Conservation (phyloP, 2,329 filamentous ascomycete genomes). For the Ambrosiella cleistominuta region DNA sequence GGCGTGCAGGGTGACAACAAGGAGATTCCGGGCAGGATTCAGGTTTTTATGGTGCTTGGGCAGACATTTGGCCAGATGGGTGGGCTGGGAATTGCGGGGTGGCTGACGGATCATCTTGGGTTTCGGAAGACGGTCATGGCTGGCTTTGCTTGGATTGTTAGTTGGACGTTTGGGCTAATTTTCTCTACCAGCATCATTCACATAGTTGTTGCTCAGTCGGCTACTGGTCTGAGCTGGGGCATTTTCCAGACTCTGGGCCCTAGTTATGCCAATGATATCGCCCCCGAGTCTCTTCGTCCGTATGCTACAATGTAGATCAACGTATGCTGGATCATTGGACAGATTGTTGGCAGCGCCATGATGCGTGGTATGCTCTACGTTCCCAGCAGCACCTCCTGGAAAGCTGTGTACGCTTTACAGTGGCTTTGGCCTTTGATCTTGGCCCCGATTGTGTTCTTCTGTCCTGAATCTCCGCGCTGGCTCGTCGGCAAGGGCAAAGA, state of each 20-base stretch:
- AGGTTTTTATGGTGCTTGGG: slow-evolving; percentile 26
- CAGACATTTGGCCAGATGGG: slow-evolving; percentile 28
- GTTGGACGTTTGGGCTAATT: slow-evolving; percentile 26
- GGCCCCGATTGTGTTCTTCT: slow-evolving; percentile 21
- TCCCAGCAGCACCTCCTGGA: slow-evolving; percentile 24
- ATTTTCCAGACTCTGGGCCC: slow-evolving; percentile 24
- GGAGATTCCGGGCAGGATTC: slow-evolving; percentile 28
- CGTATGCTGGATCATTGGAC: slow-evolving; percentile 26
- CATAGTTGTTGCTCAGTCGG: slow-evolving; percentile 23
- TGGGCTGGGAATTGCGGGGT: slow-evolving; percentile 27
- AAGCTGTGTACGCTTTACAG: slow-evolving; percentile 27
- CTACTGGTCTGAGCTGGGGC: slow-evolving; percentile 25
- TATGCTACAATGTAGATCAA: slow-evolving; percentile 26
- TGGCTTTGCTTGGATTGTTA: slow-evolving; percentile 20
- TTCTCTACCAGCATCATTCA: slow-evolving; percentile 22
- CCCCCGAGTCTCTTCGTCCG: slow-evolving; percentile 19
- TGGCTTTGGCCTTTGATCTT: slow-evolving; percentile 28
- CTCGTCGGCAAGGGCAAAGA: slow-evolving; percentile 24
- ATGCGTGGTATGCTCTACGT: slow-evolving; percentile 21
- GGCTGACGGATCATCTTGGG: slow-evolving; percentile 23
- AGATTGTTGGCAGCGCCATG: slow-evolving; percentile 25
- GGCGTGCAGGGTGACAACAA: slow-evolving; percentile 14
- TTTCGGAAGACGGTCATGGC: slow-evolving; percentile 25
- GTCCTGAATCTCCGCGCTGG: slow-evolving; percentile 27
- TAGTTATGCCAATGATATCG: slow-evolving; percentile 25